Evolutionary conservation across 176 grass and related monocot species (phyloP).

Genomic region (Phoenix dactylifera): DNA sequence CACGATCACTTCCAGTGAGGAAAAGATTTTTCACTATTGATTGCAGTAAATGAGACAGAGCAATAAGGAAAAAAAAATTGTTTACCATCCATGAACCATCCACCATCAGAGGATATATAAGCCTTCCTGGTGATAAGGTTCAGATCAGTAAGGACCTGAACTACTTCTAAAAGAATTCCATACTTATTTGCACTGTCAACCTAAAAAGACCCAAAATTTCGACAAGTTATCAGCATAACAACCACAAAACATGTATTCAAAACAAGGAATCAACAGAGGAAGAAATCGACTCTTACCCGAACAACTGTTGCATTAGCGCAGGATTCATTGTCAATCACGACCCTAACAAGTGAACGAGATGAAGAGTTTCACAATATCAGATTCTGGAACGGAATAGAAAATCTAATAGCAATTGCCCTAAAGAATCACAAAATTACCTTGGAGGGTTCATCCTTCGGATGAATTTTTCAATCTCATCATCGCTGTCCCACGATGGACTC

Average conservation of each 20-base stretch:
- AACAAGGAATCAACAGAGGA: background rate
- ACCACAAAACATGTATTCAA: background rate
- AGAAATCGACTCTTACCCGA: slow-evolving; percentile 29
- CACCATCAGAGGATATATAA: slow-evolving; percentile 86
- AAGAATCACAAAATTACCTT: slow-evolving; percentile 27
- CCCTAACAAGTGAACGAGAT: slow-evolving; percentile 31
- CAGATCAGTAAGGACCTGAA: slow-evolving; percentile 77
- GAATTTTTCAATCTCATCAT: slow-evolving; percentile 88
- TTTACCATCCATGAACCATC: slow-evolving; percentile 95
- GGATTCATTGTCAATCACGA: slow-evolving; percentile 64
- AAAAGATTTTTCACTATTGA: background rate
- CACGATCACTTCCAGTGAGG: background rate
- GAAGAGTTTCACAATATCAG: background rate
- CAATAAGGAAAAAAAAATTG: background rate
- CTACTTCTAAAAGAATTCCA: slow-evolving; percentile 82
- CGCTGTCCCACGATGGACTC: slow-evolving; percentile 52
- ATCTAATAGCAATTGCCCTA: too few relatives aligned
- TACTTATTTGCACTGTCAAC: slow-evolving; percentile 91
- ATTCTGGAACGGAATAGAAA: too few relatives aligned
- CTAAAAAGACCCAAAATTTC: slow-evolving; percentile 12
- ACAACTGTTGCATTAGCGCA: slow-evolving; percentile 69
- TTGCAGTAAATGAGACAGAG: background rate
- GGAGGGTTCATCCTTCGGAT: slow-evolving; percentile 97
- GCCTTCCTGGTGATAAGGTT: slow-evolving; percentile 80
- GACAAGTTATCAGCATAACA: too few relatives aligned